A percentile compares a stretch with the other conserved stretches of the same genome.
phyloP scores from a whole-genome alignment of 768 basidiomycete genomes.

The Serendipita vermifera region DNA sequence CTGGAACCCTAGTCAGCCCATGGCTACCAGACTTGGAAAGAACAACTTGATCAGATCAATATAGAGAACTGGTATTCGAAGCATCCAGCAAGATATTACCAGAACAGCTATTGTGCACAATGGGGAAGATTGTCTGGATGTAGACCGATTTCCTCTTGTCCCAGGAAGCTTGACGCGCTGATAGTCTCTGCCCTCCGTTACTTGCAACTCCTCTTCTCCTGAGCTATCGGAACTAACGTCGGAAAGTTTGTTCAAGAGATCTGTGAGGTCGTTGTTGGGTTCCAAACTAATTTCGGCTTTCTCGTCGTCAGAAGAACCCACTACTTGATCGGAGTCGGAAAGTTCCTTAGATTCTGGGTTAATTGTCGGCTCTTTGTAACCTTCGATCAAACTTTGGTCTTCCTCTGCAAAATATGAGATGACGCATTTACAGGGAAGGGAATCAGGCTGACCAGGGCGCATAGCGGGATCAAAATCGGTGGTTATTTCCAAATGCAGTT shows the following conservation, averaged over 20 bases:
- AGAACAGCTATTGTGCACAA: slow-evolving; percentile 44
- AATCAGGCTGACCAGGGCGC: neutral
- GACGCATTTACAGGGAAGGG: neutral
- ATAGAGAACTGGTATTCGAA: slow-evolving; percentile 64
- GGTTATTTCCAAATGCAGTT: slow-evolving; percentile 50
- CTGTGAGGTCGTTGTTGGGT: neutral
- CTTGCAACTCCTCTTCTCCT: slow-evolving; percentile 10
- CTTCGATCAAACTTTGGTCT: neutral
- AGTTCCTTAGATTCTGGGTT: too few relatives aligned
- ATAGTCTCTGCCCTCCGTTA: neutral
- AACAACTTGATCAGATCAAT: slow-evolving; percentile 61
- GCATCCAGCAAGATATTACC: slow-evolving; percentile 61
- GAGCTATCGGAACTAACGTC: neutral
- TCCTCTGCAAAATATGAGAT: neutral
- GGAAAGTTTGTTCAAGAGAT: neutral
- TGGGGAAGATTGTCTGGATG: neutral
- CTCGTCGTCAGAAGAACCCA: slow-evolving; percentile 10
- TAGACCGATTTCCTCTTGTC: slow-evolving; percentile 17
- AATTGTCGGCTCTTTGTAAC: slow-evolving; percentile 5
- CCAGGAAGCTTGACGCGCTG: slow-evolving; percentile 14
- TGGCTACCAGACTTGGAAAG: slow-evolving; percentile 12
- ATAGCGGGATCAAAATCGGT: slow-evolving; percentile 32
- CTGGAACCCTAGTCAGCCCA: slow-evolving; percentile 27
- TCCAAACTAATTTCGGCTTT: neutral
- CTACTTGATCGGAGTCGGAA: neutral